Evolutionary conservation across 2,329 filamentous ascomycete genomes (phyloP).

Genomic region (Cercospora sp.): DNA sequence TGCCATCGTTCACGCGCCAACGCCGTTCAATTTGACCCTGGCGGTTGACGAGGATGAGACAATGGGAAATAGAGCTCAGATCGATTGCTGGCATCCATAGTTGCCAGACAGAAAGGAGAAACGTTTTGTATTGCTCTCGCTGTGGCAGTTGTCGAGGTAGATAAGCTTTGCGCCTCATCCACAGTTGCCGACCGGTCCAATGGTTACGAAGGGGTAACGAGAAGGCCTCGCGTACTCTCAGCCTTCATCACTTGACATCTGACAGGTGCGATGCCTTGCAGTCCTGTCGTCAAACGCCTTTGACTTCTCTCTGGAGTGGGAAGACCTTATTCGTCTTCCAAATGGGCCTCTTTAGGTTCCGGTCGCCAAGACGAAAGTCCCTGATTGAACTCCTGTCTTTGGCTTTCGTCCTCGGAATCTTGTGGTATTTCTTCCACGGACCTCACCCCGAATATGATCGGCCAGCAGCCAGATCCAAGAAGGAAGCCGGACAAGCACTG

Average conservation of each 20-base stretch:
- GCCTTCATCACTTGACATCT: neutral
- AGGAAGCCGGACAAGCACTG: constrained; percentile 12
- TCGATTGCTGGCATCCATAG: neutral
- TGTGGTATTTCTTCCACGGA: constrained; percentile 13
- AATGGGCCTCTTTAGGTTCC: constrained; percentile 9
- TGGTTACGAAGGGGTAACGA: neutral
- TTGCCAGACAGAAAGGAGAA: neutral
- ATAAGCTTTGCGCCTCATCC: constrained; percentile 11
- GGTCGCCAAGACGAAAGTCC: constrained; percentile 13
- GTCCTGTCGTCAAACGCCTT: neutral
- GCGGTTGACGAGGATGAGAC: neutral
- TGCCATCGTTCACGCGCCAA: neutral
- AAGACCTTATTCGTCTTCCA: neutral
- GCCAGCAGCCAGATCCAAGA: constrained; percentile 9
- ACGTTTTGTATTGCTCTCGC: neutral
- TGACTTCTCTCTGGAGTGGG: neutral
- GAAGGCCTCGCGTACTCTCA: neutral
- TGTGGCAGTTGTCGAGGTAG: neutral
- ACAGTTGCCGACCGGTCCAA: neutral
- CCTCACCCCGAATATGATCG: constrained; percentile 15
- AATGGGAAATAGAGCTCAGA: neutral
- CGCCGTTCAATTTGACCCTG: neutral
- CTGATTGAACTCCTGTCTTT: constrained; percentile 14
- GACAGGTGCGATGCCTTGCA: neutral
- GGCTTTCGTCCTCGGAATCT: constrained; percentile 6